These are phyloP conservation scores for Pogostemon cablin DNA, from an alignment of 257 asterid genomes.

Conservation along the genomic window DNA sequence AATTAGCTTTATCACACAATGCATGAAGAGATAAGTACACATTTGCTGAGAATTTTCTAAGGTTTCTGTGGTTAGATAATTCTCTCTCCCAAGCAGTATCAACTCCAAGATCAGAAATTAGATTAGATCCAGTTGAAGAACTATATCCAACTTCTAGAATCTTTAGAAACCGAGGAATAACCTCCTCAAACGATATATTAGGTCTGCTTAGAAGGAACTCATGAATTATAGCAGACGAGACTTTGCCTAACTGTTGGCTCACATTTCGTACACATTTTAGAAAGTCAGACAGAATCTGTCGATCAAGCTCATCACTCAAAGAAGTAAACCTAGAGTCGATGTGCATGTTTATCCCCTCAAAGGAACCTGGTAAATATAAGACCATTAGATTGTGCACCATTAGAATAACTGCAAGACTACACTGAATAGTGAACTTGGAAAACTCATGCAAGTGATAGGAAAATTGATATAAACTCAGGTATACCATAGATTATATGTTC, in stretches of 20 bases:
- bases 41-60: constrained; percentile 80
- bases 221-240: constrained; percentile 77
- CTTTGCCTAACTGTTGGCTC: constrained; percentile 87
- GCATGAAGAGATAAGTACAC: constrained; percentile 70
- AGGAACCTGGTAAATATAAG: constrained; percentile 55
- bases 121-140: constrained; percentile 56
- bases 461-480: constrained; percentile 16
- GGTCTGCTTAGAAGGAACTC: constrained; percentile 68
- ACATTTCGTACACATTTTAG: constrained; percentile 69
- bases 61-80: constrained; percentile 65
- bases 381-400: constrained; percentile 27
- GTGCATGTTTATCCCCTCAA: constrained; percentile 47
- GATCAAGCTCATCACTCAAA: constrained; percentile 54
- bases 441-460: constrained; percentile 34
- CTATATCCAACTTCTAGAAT: constrained; percentile 74
- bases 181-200: constrained; percentile 70
- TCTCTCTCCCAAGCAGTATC: constrained; percentile 85
- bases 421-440: constrained; percentile 23
- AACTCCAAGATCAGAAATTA: constrained; percentile 73
- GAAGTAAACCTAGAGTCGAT: constrained; percentile 42
- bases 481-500: constrained; percentile 79
- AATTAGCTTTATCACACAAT: constrained; percentile 66
- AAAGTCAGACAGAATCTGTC: constrained; percentile 62
- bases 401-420: constrained; percentile 26
- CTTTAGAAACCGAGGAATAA: constrained; percentile 71